Percentiles rank a stretch among this genome's conserved stretches.
phyloP scores from a whole-genome alignment of 2,329 filamentous ascomycete genomes.

The Paraphoma sp. region DNA sequence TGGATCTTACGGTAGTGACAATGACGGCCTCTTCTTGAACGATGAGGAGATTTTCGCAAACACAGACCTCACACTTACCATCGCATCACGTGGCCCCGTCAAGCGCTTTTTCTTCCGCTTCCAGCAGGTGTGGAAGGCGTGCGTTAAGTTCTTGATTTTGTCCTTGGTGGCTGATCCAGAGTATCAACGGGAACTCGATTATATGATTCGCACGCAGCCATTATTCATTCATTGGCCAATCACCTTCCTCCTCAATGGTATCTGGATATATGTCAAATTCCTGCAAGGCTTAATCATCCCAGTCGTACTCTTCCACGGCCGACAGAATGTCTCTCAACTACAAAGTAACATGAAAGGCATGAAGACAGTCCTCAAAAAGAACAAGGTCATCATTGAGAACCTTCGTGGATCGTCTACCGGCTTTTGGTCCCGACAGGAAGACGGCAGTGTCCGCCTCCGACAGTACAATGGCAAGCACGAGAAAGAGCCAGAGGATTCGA shows the following conservation, averaged over 20 bases:
- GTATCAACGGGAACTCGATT: conserved; percentile 57
- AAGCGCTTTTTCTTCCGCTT: conserved; percentile 41
- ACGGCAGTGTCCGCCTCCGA: conserved; percentile 29
- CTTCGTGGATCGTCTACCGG: conserved; percentile 51
- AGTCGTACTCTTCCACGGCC: conserved; percentile 53
- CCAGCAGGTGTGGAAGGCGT: conserved; percentile 50
- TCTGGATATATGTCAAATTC: conserved; percentile 58
- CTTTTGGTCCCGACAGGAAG: conserved; percentile 36
- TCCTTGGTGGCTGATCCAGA: conserved; percentile 59
- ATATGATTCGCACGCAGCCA: conserved; percentile 47
- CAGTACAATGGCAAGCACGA: conserved; percentile 51
- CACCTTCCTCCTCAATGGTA: conserved; percentile 48
- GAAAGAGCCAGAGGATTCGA: conserved; percentile 35
- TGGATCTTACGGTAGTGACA: conserved; percentile 53
- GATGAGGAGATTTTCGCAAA: conserved; percentile 41
- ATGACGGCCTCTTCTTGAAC: conserved; percentile 1
- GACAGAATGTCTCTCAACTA: conserved; percentile 51
- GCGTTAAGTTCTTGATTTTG: conserved; percentile 56
- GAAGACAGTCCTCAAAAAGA: conserved; percentile 51
- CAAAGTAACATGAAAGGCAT: conserved; percentile 55
- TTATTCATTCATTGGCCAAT: conserved; percentile 43
- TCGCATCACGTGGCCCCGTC: conserved; percentile 18
- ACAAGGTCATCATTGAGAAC: conserved; percentile 33
- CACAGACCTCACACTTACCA: neutral
- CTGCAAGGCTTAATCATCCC: conserved; percentile 48